phyloP scores from a whole-genome alignment of 768 basidiomycete genomes.

The Cystobasidium onofrii region DNA sequence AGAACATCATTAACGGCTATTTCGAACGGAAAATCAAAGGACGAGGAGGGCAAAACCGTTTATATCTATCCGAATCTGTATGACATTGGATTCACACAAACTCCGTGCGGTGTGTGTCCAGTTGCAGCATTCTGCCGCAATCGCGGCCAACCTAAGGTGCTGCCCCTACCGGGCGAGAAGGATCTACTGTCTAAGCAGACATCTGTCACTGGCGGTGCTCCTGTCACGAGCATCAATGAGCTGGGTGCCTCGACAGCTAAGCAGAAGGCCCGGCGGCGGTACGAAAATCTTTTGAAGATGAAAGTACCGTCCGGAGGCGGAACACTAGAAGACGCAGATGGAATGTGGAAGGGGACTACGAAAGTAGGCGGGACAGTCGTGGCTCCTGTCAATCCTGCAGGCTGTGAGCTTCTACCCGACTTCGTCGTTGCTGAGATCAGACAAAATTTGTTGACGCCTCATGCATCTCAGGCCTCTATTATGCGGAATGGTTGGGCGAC shows the following conservation, averaged over 20 bases:
- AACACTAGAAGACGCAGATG: slow-evolving; percentile 21
- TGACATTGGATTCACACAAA: slow-evolving; percentile 21
- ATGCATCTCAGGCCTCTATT: slow-evolving; percentile 11
- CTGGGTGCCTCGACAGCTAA: not conserved
- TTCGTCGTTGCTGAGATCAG: not conserved
- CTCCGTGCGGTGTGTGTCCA: slow-evolving; percentile 35
- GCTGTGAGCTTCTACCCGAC: not conserved
- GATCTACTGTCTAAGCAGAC: slow-evolving; percentile 3
- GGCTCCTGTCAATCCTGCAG: slow-evolving; percentile 25
- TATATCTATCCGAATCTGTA: not conserved
- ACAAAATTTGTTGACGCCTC: not conserved
- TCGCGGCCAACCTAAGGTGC: slow-evolving; percentile 21
- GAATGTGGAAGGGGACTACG: slow-evolving; percentile 18
- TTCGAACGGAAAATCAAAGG: not conserved
- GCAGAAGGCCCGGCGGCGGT: not conserved
- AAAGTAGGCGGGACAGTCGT: slow-evolving; percentile 29
- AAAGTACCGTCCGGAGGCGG: slow-evolving; percentile 23
- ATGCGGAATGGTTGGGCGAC: slow-evolving; percentile 26
- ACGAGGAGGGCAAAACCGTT: not conserved
- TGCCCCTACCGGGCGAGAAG: slow-evolving; percentile 24
- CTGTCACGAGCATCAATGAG: not conserved
- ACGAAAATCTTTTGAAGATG: slow-evolving; percentile 20
- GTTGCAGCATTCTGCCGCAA: slow-evolving; percentile 29
- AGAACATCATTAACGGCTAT: not conserved
- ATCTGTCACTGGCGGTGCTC: not conserved